Percentiles rank a stretch among this genome's conserved stretches.
Conservation (phyloP, 768 basidiomycete species). For the Cantharellus anzutake region DNA sequence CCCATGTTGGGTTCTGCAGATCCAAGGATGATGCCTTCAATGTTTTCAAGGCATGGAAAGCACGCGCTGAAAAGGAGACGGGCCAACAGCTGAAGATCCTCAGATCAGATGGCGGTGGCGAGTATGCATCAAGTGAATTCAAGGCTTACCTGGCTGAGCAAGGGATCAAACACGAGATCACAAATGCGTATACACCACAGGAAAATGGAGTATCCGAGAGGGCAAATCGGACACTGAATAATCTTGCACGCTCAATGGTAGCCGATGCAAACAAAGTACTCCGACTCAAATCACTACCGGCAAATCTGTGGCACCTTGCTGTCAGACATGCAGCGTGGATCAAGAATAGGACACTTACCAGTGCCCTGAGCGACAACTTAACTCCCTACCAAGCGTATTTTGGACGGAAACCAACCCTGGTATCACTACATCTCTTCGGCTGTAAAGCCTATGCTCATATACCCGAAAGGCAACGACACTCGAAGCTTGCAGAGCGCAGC, state of each 20-base stretch:
- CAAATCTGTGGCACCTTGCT: constrained; percentile 5
- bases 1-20: not conserved
- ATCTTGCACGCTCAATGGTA: not conserved
- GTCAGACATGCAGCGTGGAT: not conserved
- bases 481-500: no score
- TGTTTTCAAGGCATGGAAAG: constrained; percentile 1
- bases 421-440: constrained; percentile 21
- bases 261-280: not conserved
- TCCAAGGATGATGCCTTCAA: constrained; percentile 5
- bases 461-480: constrained; percentile 17
- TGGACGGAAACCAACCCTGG: constrained; percentile 10
- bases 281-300: no score
- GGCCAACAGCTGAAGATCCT: not conserved
- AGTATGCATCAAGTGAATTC: constrained; percentile 7
- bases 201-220: constrained; percentile 7
- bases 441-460: constrained; percentile 23
- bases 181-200: constrained; percentile 6
- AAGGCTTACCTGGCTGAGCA: not conserved
- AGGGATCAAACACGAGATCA: constrained; percentile 6
- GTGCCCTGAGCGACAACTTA: not conserved
- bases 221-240: constrained; percentile 3
- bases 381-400: constrained; percentile 7
- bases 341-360: not conserved
- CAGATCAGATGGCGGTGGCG: constrained; percentile 7
- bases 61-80: constrained; percentile 2